Evolutionary conservation across 306 rosid species (phyloP).

Genomic region (Pyrus bretschneideri): DNA sequence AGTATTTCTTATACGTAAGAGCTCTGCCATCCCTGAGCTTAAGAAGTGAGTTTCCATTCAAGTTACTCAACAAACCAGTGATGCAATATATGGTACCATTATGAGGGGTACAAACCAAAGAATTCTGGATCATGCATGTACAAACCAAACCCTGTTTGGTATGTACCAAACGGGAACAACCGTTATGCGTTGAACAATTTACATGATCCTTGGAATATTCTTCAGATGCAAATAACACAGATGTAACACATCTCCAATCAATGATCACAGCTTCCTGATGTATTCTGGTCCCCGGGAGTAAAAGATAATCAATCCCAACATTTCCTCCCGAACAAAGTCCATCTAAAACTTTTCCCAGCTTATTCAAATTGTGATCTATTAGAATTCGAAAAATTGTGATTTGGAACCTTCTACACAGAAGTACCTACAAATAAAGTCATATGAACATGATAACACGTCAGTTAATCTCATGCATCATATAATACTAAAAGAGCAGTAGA

Average conservation of each 20-base stretch:
- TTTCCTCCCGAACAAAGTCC: slow-evolving; percentile 27
- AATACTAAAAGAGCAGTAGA: slow-evolving; percentile 2
- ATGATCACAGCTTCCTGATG: slow-evolving; percentile 12
- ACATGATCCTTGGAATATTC: slow-evolving; percentile 14
- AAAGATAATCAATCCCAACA: slow-evolving; percentile 56
- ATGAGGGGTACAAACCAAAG: slow-evolving; percentile 72
- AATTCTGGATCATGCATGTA: slow-evolving; percentile 42
- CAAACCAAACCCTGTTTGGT: slow-evolving; percentile 48
- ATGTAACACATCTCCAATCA: slow-evolving; percentile 54
- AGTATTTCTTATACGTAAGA: slow-evolving; percentile 55
- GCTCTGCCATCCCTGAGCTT: slow-evolving; percentile 27
- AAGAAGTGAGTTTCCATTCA: slow-evolving; percentile 56
- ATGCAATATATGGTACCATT: slow-evolving; percentile 45
- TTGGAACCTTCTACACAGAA: slow-evolving; percentile 57
- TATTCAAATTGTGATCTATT: slow-evolving; percentile 23
- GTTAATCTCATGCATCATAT: background rate
- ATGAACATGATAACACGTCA: background rate
- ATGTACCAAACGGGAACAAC: background rate
- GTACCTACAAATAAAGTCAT: slow-evolving; percentile 42
- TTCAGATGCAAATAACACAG: slow-evolving; percentile 28
- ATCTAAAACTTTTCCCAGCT: slow-evolving; percentile 20
- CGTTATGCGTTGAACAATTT: slow-evolving; percentile 3
- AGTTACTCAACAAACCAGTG: slow-evolving; percentile 23
- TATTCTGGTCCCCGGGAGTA: slow-evolving; percentile 48
- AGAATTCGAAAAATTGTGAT: slow-evolving; percentile 43